Evolutionary conservation across 495 filamentous ascomycete species (phyloP), one percentile per base, ranked within the genome.

Genomic region (Aspergillus saccharolyticus): DNA sequence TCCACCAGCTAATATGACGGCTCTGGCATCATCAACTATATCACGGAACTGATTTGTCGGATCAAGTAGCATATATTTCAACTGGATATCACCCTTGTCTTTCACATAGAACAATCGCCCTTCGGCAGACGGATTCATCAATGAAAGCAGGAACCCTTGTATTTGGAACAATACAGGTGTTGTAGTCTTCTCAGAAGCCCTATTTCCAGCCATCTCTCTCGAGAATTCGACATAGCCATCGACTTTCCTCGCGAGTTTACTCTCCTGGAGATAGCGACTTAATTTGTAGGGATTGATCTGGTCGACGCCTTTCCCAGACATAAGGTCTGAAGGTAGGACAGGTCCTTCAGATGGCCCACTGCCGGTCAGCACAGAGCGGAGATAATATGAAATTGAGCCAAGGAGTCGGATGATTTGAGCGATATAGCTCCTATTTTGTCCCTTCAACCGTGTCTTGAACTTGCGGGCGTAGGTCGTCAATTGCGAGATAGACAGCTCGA

Each of bases 231-330:
- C 75, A 66, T 97, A 98, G 21, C 88, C 87, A 70, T 98, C 94
- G 21, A 97, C 86, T 70, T 98, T 98, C 42, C 91, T 86, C 15
- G 94, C 94, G 39, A 98, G 75, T 61, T 97, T 97, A 56, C 91
- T 96, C 64, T 96, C 88, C 61, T 91, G 87, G 10, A 98, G 79
- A 66, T 97, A 98, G 30, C 79, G 78, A 46, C 89, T 84, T 14
- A 98, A 77, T 63, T 96, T 92, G 69, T 89, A 90, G 19, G 96
- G 81, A 63, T 98, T 97, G 70, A 97, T 89, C 64, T 97, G 94
- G 66, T 97, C 94, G 22, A 93, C 89, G 1, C 90, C 91, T 62
- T 96, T 96, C 44, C 87, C 85, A 44, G 85, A 80, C 58, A 97
- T 83, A 14, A 98, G 78, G 17, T 83, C 80, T 39, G 83, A 84